Conservation (phyloP, 2,329 filamentous ascomycete species). For the Paracoccidioides brasiliensis region DNA sequence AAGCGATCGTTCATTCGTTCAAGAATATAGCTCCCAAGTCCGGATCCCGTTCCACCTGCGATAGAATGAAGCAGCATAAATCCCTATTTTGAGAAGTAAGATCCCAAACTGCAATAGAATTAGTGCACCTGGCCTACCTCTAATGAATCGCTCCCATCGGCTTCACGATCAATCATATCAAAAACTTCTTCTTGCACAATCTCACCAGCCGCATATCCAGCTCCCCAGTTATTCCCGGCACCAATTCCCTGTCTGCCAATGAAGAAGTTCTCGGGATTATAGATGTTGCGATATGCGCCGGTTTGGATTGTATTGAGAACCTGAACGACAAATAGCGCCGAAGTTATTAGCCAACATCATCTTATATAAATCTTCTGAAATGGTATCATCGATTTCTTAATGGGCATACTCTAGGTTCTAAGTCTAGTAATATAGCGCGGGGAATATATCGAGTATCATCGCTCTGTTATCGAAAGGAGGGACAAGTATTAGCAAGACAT, state of each 20-base stretch:
- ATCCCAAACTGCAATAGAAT: not conserved
- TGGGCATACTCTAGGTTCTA: constrained; percentile 66
- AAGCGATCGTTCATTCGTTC: constrained; percentile 95
- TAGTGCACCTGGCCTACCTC: constrained; percentile 44
- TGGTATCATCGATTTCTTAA: not conserved
- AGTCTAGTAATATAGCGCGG: constrained; percentile 83
- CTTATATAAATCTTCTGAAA: not conserved
- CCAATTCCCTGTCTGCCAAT: constrained; percentile 86
- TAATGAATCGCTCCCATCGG: constrained; percentile 91
- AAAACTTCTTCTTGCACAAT: constrained; percentile 90
- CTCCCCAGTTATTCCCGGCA: constrained; percentile 96
- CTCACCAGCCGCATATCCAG: constrained; percentile 88
- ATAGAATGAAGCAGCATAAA: constrained; percentile 99
- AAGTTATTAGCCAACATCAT: not conserved
- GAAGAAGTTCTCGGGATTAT: constrained; percentile 99
- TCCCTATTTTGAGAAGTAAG: constrained; percentile 39
- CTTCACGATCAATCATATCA: constrained; percentile 98
- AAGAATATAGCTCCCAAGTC: constrained; percentile 86
- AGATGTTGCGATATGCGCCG: constrained; percentile 93
- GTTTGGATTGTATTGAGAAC: constrained; percentile 87
- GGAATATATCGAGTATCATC: constrained; percentile 98
- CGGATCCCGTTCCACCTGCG: constrained; percentile 89
- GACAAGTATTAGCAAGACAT: not conserved
- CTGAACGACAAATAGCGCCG: constrained; percentile 23
- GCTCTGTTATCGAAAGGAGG: constrained; percentile 42